phyloP scores from a whole-genome alignment of 108 stramenopile genomes.

The Cyclotella cryptica region DNA sequence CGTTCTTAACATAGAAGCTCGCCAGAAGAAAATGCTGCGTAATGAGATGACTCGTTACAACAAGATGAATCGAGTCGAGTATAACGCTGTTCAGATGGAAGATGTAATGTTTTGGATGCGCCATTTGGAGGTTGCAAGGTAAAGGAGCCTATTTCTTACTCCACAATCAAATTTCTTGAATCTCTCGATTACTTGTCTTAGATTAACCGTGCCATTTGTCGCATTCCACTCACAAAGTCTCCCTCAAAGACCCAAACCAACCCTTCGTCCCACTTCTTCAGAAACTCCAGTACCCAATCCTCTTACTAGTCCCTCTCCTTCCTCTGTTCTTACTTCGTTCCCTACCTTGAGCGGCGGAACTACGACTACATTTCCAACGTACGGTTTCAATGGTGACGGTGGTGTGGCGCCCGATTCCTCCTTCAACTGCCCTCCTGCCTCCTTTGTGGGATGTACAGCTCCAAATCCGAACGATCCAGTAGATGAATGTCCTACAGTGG shows the following conservation, averaged over 20 bases:
- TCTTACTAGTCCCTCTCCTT: neutral
- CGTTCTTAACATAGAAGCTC: neutral
- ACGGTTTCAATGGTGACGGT: neutral
- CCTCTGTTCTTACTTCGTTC: neutral
- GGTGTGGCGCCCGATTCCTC: neutral
- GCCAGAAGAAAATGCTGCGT: neutral
- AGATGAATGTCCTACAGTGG: conserved; percentile 31
- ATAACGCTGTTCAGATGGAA: conserved; percentile 6
- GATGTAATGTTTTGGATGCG: conserved; percentile 34
- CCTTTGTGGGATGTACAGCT: conserved; percentile 32
- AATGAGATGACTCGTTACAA: neutral
- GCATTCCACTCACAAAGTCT: neutral
- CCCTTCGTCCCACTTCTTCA: neutral
- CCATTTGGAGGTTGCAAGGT: neutral
- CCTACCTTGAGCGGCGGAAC: neutral
- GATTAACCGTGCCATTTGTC: neutral
- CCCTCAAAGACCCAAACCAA: neutral
- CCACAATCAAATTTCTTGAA: neutral
- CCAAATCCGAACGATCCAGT: conserved; percentile 9
- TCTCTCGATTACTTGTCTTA: neutral
- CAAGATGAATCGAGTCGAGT: neutral
- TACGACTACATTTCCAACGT: neutral
- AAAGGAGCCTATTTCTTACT: conserved; percentile 1
- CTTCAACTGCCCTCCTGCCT: conserved; percentile 14
- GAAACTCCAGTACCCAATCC: neutral